Evolutionary conservation across 1,284 basidiomycete species (phyloP), one percentile per base, ranked within the genome.

Genomic region (Irpex sp.): DNA sequence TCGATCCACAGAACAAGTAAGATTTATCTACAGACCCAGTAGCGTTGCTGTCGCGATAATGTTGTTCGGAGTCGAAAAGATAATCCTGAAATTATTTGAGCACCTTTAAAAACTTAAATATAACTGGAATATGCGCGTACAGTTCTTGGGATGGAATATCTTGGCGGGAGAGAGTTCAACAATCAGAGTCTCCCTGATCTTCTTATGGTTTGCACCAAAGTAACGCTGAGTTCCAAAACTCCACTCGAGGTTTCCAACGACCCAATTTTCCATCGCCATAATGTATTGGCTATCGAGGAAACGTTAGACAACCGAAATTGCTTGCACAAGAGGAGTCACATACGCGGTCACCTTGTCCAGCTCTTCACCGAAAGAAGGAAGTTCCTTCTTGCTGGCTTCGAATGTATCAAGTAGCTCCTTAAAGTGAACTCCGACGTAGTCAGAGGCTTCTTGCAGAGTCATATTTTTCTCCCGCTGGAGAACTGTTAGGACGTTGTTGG

Each of bases 401-500:
- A 83, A 88, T n/a, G 73, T 72, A 17, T 81, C 70, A 73, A 86
- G 81, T 48, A 87, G 76, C 49, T 78, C 73, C 62, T 79, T 74
- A 73, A 82, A 88, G 68, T 84, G 76, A 17, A 71, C 72, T 11
- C 87, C 86, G 66, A 86, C 80, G 66, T 79, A 77, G 71, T 91
- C 83, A 34, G 82, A 78, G 3, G 87, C 83, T n/a, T 79, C 78
- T 73, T 89, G 88, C 19, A 89, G 75, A 63, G 78, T 75, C 60
- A 83, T 73, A 26, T 74, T 69, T 58, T 80, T 80, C 61, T 82
- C 79, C 64, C 82, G 77, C 85, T 89, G 87, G 59, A 88, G 80
- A 37, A 90, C 85, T 3, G 86, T 86, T 54, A 91, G 78, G 66
- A 89, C 79, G 69, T 90, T 90, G 71, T 87, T 88, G 57, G 83